These are phyloP conservation scores for Nothophaeocryptopus gaeumannii DNA, from an alignment of 2,329 filamentous ascomycete species.

Conservation along the genomic window DNA sequence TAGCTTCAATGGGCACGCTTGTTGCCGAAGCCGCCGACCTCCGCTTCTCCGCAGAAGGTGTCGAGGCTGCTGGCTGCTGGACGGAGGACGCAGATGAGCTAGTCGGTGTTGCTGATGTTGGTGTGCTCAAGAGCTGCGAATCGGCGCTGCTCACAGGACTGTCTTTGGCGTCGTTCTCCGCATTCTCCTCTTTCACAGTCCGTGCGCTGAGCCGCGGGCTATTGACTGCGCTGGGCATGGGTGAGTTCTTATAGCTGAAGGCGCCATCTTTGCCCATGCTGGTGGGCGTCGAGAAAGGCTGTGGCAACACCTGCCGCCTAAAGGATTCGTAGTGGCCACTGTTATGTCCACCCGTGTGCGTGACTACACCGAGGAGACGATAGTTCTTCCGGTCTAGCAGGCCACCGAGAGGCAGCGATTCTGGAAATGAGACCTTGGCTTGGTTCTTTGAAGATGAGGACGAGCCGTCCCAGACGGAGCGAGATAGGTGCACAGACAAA, in stretches of 20 bases:
- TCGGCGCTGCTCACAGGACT: slow-evolving; percentile 10
- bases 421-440: slow-evolving; percentile 89
- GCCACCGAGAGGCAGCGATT: slow-evolving; percentile 77
- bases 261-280: slow-evolving; percentile 72
- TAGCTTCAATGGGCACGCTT: slow-evolving; percentile 28
- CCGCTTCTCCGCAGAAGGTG: slow-evolving; percentile 11
- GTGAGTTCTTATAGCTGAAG: slow-evolving; percentile 58
- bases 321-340: slow-evolving; percentile 98
- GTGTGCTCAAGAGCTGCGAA: slow-evolving; percentile 17
- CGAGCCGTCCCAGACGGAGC: slow-evolving; percentile 82
- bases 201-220: slow-evolving; percentile 36
- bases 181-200: slow-evolving; percentile 4
- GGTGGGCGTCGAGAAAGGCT: slow-evolving; percentile 79
- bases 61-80: slow-evolving; percentile 10
- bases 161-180: slow-evolving; percentile 5
- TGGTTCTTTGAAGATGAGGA: slow-evolving; percentile 81
- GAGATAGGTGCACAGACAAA: slow-evolving; percentile 84
- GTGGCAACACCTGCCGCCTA: slow-evolving; percentile 73
- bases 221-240: slow-evolving; percentile 38
- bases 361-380: slow-evolving; percentile 80
- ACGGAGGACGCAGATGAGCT: slow-evolving; percentile 24
- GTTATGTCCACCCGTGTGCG: slow-evolving; percentile 91
- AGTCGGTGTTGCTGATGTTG: slow-evolving; percentile 13
- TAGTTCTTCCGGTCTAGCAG: slow-evolving; percentile 76
- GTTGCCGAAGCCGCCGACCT: slow-evolving; percentile 13